Evolutionary conservation across 768 basidiomycete species (phyloP), one percentile per base, ranked within the genome.

Genomic region (Ramaria sp.): DNA sequence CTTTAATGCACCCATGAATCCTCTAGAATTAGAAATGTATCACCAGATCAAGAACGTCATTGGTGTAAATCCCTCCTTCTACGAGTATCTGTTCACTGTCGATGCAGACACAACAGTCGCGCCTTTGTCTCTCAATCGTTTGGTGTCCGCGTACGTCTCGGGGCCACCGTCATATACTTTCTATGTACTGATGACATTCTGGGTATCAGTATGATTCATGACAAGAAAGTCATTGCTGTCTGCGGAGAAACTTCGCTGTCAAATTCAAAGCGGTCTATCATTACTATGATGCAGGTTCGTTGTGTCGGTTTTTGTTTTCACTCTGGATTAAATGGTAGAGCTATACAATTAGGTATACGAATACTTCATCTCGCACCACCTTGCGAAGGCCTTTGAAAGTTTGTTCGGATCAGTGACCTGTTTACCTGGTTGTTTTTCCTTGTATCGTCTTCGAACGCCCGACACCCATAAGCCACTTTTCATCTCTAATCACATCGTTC

Each of bases 1-100:
- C 69, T 98, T 95, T 69, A 90, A 94, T 66, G 69, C 90, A 20
- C 85, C 93, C 0, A 98, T 99, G 96, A 90, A 87, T 63, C 96
- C 96, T 0, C 70, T 95, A 58, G 96, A 99, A 70, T 71, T 99
- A 51, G 96, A 99, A 72, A 95, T 99, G 73, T 98, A 93, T 65
- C 96, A 98, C 66, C 96, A 99, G 69, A 93, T 98, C 77, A 92
- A 97, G 78, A 99, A 99, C 63, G 93, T 98, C 52, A 97, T 99
- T 62, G 96, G 96, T 68, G 92, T 99, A 63, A 96, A 99, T 69
- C 96, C 95, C 2, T 85, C 91, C 0, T 97, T 98, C 71, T 99
- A 98, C 69, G 96, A 98, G 69, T 97, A 94, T 62, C 60, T 93
- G 57, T 87, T 95, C 71, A 92, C 82, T 66, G 81, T 96, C 39